Base-by-base conservation (phyloP, 495 filamentous ascomycete species). In the Neurospora sp. region DNA sequence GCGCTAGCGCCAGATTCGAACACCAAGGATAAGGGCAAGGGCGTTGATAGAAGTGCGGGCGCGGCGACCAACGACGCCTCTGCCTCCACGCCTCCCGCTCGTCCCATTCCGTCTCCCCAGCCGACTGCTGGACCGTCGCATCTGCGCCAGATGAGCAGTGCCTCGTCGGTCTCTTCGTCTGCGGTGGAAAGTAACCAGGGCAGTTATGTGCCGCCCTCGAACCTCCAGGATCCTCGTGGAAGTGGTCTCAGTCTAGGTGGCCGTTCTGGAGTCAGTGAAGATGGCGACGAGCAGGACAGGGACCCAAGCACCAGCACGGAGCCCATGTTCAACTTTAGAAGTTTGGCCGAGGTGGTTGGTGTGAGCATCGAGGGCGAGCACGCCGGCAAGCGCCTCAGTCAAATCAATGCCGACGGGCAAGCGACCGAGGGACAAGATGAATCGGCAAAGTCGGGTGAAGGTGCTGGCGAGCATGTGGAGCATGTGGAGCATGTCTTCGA, bases 251-350 rank as follows among this genome's bases (percentile, higher is more conserved):
- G 77, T 76, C 75, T 82, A 14, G 83, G 79, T 31, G 81, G 73
- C 42, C 85, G 77, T 72, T 85, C 81, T 44, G 79, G 74, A 18
- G 76, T 77, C 2, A 80, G 77, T 49, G 79, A 81, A 18, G 79
- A 86, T 20, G 81, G 84, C n/a, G 82, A 80, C 27, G 81, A 84
- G 20, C 71, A 79, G 11, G 79, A 82, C 16, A 76, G 82, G 27
- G 83, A 85, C 71, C 87, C 86, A 9, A 87, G 84, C 74, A 82
- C 87, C 2, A 87, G 88, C 69, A 81, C 84, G 0, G 95, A 97
- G 77, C 89, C 93, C 3, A 89, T 97, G 89, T 95, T 97, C 83
- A 97, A 96, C 80, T 97, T 98, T 77, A 85, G 92, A 72, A 97
- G 93, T 76, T 84, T 98, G 37, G 93, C 93, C 4, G 93, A 91